A percentile compares a stretch with the other conserved stretches of the same genome.
phyloP scores from a whole-genome alignment of 768 basidiomycete species.

The Russula foetens region DNA sequence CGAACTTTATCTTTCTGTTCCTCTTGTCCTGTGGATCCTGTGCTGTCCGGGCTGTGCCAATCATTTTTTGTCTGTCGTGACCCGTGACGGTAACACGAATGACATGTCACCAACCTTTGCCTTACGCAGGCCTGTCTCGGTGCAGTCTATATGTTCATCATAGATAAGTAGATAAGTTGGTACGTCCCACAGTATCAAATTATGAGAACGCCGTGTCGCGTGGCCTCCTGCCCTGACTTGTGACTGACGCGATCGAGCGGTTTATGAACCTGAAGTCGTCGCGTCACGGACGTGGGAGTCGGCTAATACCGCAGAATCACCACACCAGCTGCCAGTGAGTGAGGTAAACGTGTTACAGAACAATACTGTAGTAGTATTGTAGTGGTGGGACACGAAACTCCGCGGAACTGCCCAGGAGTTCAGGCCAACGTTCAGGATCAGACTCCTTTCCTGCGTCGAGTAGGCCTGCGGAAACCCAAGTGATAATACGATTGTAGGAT shows the following conservation, averaged over 20 bases:
- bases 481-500: no score
- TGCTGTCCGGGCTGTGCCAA: neutral
- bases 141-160: neutral
- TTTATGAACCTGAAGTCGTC: neutral
- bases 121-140: neutral
- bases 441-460: neutral
- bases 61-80: neutral
- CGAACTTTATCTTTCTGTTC: slow-evolving; percentile 6
- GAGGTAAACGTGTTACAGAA: neutral
- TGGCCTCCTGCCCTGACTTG: neutral
- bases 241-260: neutral
- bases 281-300: neutral
- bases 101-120: neutral
- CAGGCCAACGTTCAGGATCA: neutral
- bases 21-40: neutral
- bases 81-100: slow-evolving; percentile 1
- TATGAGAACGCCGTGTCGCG: slow-evolving; percentile 6
- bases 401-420: neutral
- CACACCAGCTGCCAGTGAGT: neutral
- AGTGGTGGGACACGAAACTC: neutral
- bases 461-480: neutral
- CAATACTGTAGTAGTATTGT: neutral
- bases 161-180: neutral
- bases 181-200: neutral
- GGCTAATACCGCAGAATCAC: neutral